A percentile compares a stretch with the other conserved stretches of the same genome.
These are phyloP conservation scores for Tylopilus cervinicoccineus DNA, from an alignment of 768 basidiomycete genomes.

Conservation along the genomic window DNA sequence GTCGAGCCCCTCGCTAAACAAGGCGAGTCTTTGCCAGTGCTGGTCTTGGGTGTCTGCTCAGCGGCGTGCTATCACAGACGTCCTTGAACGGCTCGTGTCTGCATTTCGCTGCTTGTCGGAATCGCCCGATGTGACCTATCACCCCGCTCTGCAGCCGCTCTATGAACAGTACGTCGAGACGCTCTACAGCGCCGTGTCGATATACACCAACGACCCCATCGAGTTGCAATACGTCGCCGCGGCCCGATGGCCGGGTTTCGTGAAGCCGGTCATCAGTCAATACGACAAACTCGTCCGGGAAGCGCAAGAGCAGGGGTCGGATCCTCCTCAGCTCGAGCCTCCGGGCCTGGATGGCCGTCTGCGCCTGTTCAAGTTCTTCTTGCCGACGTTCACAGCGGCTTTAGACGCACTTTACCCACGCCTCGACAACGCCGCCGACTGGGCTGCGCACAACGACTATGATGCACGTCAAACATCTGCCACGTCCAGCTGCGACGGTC, in stretches of 20 bases:
- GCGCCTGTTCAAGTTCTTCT: slow-evolving; percentile 61
- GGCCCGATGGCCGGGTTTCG: slow-evolving; percentile 78
- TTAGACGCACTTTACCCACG: slow-evolving; percentile 69
- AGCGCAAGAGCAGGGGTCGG: slow-evolving; percentile 21
- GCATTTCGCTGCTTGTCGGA: slow-evolving; percentile 29
- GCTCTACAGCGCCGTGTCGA: slow-evolving; percentile 56
- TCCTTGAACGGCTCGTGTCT: slow-evolving; percentile 35
- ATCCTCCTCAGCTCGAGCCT: slow-evolving; percentile 28
- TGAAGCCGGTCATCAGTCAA: slow-evolving; percentile 61
- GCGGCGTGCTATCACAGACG: slow-evolving; percentile 21
- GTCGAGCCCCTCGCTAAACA: slow-evolving; percentile 51
- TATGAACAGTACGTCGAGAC: slow-evolving; percentile 61
- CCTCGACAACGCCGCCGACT: slow-evolving; percentile 56
- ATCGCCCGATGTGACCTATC: slow-evolving; percentile 37
- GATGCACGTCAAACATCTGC: slow-evolving; percentile 16
- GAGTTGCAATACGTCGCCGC: slow-evolving; percentile 76
- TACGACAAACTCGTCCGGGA: slow-evolving; percentile 23
- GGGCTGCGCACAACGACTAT: slow-evolving; percentile 53
- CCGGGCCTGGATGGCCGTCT: slow-evolving; percentile 60
- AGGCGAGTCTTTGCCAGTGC: slow-evolving; percentile 36
- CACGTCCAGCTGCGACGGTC: neutral
- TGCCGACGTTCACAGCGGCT: slow-evolving; percentile 55
- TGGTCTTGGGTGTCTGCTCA: neutral
- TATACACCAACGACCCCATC: slow-evolving; percentile 61
- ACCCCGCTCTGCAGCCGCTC: slow-evolving; percentile 52